phyloP scores from a whole-genome alignment of 2,329 filamentous ascomycete species.

The Balansia obtecta region DNA sequence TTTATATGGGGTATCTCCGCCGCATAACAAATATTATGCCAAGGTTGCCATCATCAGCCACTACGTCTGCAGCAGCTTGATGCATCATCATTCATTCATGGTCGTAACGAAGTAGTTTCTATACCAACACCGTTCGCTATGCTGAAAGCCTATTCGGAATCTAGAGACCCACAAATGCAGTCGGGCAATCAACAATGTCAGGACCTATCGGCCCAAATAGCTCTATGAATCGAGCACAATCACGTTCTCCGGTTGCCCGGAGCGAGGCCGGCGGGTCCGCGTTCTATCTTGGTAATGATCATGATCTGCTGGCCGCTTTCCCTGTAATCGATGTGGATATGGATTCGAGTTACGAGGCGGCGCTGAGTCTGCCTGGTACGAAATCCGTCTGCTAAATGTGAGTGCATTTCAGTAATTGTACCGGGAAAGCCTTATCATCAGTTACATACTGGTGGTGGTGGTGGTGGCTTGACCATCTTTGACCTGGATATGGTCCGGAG shows the following conservation, averaged over 20 bases:
- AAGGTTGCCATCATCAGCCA: not conserved
- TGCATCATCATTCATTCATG: not conserved
- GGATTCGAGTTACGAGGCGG: not conserved
- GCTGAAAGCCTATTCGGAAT: not conserved
- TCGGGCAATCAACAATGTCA: not conserved
- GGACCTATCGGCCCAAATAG: not conserved
- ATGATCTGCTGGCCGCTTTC: conserved; percentile 4
- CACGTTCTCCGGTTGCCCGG: conserved; percentile 15
- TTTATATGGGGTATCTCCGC: conserved; percentile 3
- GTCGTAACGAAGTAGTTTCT: conserved; percentile 2
- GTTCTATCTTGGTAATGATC: conserved; percentile 2
- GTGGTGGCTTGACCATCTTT: not conserved
- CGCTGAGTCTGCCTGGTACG: not conserved
- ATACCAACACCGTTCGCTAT: conserved; percentile 7
- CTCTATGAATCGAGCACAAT: conserved; percentile 19
- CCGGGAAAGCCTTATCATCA: not conserved
- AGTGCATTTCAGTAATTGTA: not conserved
- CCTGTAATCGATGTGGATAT: not conserved
- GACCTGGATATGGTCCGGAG: not conserved
- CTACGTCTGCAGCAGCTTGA: not conserved
- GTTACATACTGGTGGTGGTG: conserved; percentile 3
- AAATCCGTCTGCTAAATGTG: not conserved
- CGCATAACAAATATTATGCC: not conserved
- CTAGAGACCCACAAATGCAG: not conserved
- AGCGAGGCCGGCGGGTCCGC: conserved; percentile 6